Conservation (phyloP, 495 filamentous ascomycete species). For the Hypoxylon trugodes region DNA sequence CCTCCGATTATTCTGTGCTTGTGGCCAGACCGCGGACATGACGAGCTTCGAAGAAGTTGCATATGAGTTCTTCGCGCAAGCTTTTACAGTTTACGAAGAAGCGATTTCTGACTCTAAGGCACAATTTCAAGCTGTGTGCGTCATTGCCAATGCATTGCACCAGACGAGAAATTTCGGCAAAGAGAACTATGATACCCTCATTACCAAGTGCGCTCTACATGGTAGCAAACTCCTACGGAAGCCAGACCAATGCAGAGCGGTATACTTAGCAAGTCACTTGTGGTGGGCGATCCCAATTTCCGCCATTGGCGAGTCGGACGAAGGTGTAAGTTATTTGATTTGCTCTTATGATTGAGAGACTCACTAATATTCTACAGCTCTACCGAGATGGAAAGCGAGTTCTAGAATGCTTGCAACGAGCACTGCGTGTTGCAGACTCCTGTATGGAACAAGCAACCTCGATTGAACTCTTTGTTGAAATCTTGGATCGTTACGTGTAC, state of each 20-base stretch:
- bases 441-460: constrained; percentile 99
- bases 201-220: constrained; percentile 96
- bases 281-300: constrained; percentile 97
- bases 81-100: constrained; percentile 98
- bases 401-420: constrained; percentile 93
- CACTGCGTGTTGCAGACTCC: constrained; percentile 93
- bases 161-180: constrained; percentile 86
- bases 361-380: constrained; percentile 61
- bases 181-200: constrained; percentile 98
- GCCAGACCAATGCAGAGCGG: constrained; percentile 95
- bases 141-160: constrained; percentile 90
- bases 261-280: constrained; percentile 93
- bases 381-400: constrained; percentile 98
- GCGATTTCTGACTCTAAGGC: constrained; percentile 92
- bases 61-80: constrained; percentile 98
- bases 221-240: constrained; percentile 98
- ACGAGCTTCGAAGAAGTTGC: constrained; percentile 93
- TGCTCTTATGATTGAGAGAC: not conserved
- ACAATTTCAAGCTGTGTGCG: constrained; percentile 96
- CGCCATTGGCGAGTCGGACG: constrained; percentile 81
- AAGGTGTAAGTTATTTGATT: constrained; percentile 69
- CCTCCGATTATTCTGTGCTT: constrained; percentile 87
- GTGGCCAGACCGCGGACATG: constrained; percentile 92
- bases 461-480: constrained; percentile 97
- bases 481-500: constrained; percentile 97